Evolutionary conservation across 2,329 filamentous ascomycete genomes (phyloP).

Genomic region (Chaetomiaceae sp.): DNA sequence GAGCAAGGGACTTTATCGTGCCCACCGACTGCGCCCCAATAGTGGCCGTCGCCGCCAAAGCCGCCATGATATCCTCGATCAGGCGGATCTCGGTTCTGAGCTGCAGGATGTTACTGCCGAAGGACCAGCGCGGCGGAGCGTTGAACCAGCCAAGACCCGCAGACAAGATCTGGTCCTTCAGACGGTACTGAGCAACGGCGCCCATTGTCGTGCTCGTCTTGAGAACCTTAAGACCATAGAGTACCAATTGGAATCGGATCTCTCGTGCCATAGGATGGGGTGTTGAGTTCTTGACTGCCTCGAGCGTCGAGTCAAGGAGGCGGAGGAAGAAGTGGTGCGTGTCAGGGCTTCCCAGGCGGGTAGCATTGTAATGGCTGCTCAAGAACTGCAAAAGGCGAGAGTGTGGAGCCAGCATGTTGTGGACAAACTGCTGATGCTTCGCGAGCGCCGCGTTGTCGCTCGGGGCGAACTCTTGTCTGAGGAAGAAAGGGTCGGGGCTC

Average conservation of each 20-base stretch:
- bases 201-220: conserved; percentile 64
- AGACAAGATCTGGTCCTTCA: conserved; percentile 86
- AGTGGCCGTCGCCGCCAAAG: conserved; percentile 60
- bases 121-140: conserved; percentile 82
- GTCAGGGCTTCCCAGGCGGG: conserved; percentile 76
- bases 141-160: conserved; percentile 87
- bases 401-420: conserved; percentile 83
- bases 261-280: conserved; percentile 87
- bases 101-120: conserved; percentile 88
- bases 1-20: conserved; percentile 61
- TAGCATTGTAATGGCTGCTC: conserved; percentile 90
- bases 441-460: conserved; percentile 73
- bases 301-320: conserved; percentile 72
- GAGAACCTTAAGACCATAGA: conserved; percentile 77
- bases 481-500: conserved; percentile 82
- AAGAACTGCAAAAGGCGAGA: conserved; percentile 83
- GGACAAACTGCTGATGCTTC: conserved; percentile 71
- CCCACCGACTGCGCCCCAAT: conserved; percentile 52
- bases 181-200: conserved; percentile 65
- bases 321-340: conserved; percentile 78
- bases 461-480: conserved; percentile 88
- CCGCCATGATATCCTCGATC: conserved; percentile 66
- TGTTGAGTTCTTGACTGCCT: conserved; percentile 64
- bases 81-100: conserved; percentile 87
- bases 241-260: conserved; percentile 80